These are phyloP conservation scores for Piper longum DNA, from an alignment of 164 flowering plant genomes.

Conservation along the genomic window DNA sequence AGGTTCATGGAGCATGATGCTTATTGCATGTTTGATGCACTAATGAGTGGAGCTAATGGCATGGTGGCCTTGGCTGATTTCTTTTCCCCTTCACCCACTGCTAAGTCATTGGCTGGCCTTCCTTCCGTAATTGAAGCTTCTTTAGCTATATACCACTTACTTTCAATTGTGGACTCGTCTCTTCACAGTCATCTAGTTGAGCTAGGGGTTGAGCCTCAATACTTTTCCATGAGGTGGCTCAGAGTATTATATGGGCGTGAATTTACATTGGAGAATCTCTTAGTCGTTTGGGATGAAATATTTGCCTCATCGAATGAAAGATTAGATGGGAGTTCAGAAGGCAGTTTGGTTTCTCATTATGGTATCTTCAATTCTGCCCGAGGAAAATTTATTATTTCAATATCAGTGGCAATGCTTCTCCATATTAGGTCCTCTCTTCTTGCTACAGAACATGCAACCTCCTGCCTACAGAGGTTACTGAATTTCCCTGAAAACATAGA, in stretches of 20 bases:
- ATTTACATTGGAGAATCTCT: constrained; percentile 57
- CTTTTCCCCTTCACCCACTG: constrained; percentile 46
- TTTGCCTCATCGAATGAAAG: constrained; percentile 51
- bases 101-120: constrained; percentile 37
- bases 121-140: constrained; percentile 92
- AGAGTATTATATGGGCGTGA: constrained; percentile 90
- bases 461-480: constrained; percentile 76
- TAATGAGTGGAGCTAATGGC: constrained; percentile 72
- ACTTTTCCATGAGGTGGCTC: constrained; percentile 92
- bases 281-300: constrained; percentile 86
- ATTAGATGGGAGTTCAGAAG: constrained; percentile 12
- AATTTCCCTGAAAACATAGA: constrained; percentile 57
- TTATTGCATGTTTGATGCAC: constrained; percentile 85
- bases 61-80: constrained; percentile 74
- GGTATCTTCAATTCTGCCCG: constrained; percentile 42
- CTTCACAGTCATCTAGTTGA: constrained; percentile 77
- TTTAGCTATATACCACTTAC: constrained; percentile 69
- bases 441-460: constrained; percentile 78
- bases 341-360: constrained; percentile 18
- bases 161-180: constrained; percentile 68
- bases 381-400: constrained; percentile 65
- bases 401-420: constrained; percentile 89
- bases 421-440: constrained; percentile 72
- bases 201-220: constrained; percentile 95
- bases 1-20: constrained; percentile 97